A percentile compares a stretch with the other conserved stretches of the same genome.
Evolutionary conservation across 768 basidiomycete species (phyloP).

Genomic region (Pisolithus sp.): DNA sequence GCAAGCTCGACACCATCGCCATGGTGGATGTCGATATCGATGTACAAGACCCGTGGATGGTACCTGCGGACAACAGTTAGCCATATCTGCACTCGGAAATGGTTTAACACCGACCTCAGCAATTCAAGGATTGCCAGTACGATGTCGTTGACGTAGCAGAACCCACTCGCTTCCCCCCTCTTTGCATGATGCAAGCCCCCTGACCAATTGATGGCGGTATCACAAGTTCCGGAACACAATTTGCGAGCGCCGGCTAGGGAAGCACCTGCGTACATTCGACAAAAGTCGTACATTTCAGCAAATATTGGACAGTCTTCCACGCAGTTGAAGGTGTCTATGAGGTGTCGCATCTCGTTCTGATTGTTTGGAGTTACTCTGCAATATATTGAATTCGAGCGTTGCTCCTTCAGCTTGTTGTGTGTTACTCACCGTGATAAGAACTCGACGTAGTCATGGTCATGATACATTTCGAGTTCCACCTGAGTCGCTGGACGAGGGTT

Average conservation of each 20-base stretch:
- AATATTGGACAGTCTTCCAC: slow-evolving; percentile 98
- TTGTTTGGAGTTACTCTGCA: slow-evolving; percentile 78
- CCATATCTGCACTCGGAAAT: background rate
- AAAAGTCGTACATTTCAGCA: slow-evolving; percentile 90
- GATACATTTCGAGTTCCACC: slow-evolving; percentile 84
- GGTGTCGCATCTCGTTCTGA: slow-evolving; percentile 59
- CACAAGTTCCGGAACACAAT: slow-evolving; percentile 75
- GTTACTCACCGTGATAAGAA: slow-evolving; percentile 77
- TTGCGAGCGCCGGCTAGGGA: slow-evolving; percentile 89
- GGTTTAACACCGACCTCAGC: slow-evolving; percentile 47
- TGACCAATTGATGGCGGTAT: slow-evolving; percentile 99
- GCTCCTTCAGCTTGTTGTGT: background rate
- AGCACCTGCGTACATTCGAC: slow-evolving; percentile 88
- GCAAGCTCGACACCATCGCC: slow-evolving; percentile 98
- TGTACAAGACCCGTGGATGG: slow-evolving; percentile 91
- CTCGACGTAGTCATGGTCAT: slow-evolving; percentile 93
- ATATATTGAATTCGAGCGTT: background rate
- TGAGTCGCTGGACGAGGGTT: slow-evolving; percentile 84
- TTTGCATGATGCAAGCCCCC: slow-evolving; percentile 98
- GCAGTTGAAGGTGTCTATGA: slow-evolving; percentile 87
- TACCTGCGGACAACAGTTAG: slow-evolving; percentile 45
- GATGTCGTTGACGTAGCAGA: slow-evolving; percentile 97
- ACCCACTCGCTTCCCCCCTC: slow-evolving; percentile 95
- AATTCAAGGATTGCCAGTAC: slow-evolving; percentile 92
- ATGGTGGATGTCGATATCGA: slow-evolving; percentile 99